Conservation (phyloP, 345 rosid genomes). For the Psidium friedrichsthalianum region DNA sequence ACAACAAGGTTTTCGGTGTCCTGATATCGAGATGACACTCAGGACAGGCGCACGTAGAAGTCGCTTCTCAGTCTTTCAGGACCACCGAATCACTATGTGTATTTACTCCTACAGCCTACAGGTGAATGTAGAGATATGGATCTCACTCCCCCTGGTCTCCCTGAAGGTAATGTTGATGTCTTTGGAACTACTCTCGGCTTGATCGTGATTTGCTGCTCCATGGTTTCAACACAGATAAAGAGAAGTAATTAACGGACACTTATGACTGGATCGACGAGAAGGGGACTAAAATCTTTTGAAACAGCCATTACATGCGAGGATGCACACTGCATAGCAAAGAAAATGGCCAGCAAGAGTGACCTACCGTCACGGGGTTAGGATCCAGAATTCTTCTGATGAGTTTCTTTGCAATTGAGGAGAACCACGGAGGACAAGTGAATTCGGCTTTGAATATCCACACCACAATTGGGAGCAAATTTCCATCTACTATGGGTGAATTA, state of each 20-base stretch:
- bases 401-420: slow-evolving; percentile 62
- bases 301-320: background rate
- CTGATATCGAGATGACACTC: slow-evolving; percentile 19
- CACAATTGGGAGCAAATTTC: background rate
- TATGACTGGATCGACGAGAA: rapidly evolving
- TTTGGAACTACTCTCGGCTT: slow-evolving; percentile 52
- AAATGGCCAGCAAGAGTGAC: background rate
- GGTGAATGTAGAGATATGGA: background rate
- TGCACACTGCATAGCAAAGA: background rate
- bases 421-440: slow-evolving; percentile 82
- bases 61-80: background rate
- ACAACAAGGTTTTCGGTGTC: slow-evolving; percentile 56
- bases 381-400: slow-evolving; percentile 72
- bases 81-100: background rate
- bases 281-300: background rate
- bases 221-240: slow-evolving; percentile 4
- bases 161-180: slow-evolving; percentile 68
- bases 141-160: slow-evolving; percentile 45
- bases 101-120: background rate
- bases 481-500: background rate
- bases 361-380: slow-evolving; percentile 66
- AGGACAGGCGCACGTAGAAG: background rate
- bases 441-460: slow-evolving; percentile 70
- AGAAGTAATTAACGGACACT: background rate
- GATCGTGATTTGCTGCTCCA: slow-evolving; percentile 58